A percentile compares a stretch with the other conserved stretches of the same genome.
Evolutionary conservation across 2,329 filamentous ascomycete species (phyloP).

Genomic region (Fusarium clavum): DNA sequence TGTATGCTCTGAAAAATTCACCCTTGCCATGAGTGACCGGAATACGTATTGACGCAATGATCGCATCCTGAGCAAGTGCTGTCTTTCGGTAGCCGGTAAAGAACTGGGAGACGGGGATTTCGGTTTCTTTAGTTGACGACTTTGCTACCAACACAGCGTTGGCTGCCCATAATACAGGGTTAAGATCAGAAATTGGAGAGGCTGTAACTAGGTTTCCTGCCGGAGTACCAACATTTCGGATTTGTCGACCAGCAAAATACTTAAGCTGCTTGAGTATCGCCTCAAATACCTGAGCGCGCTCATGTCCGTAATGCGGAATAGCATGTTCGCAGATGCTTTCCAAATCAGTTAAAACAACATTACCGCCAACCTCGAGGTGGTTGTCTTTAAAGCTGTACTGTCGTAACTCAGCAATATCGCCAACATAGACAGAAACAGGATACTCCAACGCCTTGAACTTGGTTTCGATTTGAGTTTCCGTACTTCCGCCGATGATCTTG

Average conservation of each 20-base stretch:
- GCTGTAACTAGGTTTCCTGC: slow-evolving; percentile 95
- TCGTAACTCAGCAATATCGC: slow-evolving; percentile 89
- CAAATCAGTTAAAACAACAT: slow-evolving; percentile 90
- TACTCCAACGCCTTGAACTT: slow-evolving; percentile 98
- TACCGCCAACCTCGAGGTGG: slow-evolving; percentile 90
- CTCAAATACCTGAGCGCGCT: slow-evolving; percentile 81
- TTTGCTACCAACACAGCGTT: slow-evolving; percentile 85
- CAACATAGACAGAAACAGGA: slow-evolving; percentile 88
- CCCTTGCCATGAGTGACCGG: slow-evolving; percentile 79
- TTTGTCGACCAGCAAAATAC: slow-evolving; percentile 95
- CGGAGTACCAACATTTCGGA: slow-evolving; percentile 96
- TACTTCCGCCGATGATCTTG: slow-evolving; percentile 95
- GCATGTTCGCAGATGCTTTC: slow-evolving; percentile 86
- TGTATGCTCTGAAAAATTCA: slow-evolving; percentile 90
- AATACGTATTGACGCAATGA: slow-evolving; percentile 89
- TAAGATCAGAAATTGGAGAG: slow-evolving; percentile 95
- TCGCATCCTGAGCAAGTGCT: slow-evolving; percentile 80
- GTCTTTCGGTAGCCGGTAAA: slow-evolving; percentile 93
- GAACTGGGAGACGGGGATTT: slow-evolving; percentile 92
- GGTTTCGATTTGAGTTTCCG: slow-evolving; percentile 97
- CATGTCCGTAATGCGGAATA: slow-evolving; percentile 78
- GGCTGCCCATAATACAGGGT: slow-evolving; percentile 91
- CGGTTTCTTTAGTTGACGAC: slow-evolving; percentile 76
- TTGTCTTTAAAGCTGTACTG: slow-evolving; percentile 84
- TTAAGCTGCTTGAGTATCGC: slow-evolving; percentile 93